Conservation (phyloP, 1,139 yeast genomes). For the Geotrichum klebahnii region DNA sequence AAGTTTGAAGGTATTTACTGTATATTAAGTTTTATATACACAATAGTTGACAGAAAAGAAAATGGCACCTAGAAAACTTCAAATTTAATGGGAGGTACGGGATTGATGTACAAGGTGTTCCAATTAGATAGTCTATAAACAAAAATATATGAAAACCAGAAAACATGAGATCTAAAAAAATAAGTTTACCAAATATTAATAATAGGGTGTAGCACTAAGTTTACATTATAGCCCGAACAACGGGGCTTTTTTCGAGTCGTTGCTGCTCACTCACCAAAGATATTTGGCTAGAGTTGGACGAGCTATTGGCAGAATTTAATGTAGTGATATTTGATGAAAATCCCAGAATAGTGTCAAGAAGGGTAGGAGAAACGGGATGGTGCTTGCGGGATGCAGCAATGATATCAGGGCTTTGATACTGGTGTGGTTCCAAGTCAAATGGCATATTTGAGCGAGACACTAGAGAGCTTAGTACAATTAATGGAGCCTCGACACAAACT, state of each 20-base stretch:
- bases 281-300: not conserved
- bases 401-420: conserved; percentile 13
- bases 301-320: not conserved
- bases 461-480: conserved; percentile 2
- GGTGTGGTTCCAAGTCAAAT: conserved; percentile 17
- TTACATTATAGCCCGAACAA: not conserved
- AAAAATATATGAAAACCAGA: too few relatives aligned
- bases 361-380: not conserved
- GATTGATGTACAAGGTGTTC: too few relatives aligned
- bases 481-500: conserved; percentile 6
- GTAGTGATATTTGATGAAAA: not conserved
- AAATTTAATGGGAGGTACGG: too few relatives aligned
- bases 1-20: too few relatives aligned
- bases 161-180: too few relatives aligned
- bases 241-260: conserved; percentile 5
- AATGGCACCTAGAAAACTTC: too few relatives aligned
- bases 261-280: not conserved
- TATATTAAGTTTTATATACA: too few relatives aligned
- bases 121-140: too few relatives aligned
- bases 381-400: not conserved
- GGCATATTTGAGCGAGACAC: conserved; percentile 14
- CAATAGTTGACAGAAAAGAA: too few relatives aligned
- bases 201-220: too few relatives aligned
- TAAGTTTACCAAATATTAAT: too few relatives aligned
- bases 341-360: conserved; percentile 1